Evolutionary conservation across 2,329 filamentous ascomycete genomes (phyloP).

Genomic region (Diaporthe helianthi): DNA sequence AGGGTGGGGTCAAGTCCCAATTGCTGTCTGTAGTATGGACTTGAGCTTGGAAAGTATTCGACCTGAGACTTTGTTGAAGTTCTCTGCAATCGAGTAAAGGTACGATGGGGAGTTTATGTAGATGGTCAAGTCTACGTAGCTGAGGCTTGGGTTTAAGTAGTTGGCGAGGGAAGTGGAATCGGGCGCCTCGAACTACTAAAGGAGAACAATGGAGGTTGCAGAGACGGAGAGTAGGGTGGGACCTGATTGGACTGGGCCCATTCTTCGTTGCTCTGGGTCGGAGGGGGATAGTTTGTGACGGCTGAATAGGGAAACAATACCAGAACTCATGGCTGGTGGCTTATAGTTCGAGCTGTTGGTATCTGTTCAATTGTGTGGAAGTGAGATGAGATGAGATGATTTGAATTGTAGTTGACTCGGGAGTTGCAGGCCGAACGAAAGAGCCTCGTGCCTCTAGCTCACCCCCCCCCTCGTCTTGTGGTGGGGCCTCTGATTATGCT

Average conservation of each 20-base stretch:
- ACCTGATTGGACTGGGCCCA: neutral
- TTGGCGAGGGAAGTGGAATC: neutral
- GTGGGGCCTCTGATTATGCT: neutral
- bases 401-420: neutral
- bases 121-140: neutral
- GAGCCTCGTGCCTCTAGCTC: slow-evolving; percentile 3
- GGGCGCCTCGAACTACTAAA: neutral
- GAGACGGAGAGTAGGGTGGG: neutral
- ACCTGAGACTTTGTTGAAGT: neutral
- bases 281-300: neutral
- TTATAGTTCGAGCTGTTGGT: neutral
- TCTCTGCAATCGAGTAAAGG: neutral
- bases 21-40: neutral
- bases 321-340: slow-evolving; percentile 17
- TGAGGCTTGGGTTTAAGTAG: neutral
- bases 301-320: neutral
- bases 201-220: neutral
- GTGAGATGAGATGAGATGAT: neutral
- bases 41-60: neutral
- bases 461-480: neutral
- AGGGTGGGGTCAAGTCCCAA: neutral
- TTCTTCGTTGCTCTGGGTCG: neutral
- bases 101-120: neutral
- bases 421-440: neutral
- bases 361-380: neutral